Evolutionary conservation across 2,329 filamentous ascomycete genomes (phyloP), one percentile per base, ranked within the genome.

Genomic region (Albifimbria verrucaria): DNA sequence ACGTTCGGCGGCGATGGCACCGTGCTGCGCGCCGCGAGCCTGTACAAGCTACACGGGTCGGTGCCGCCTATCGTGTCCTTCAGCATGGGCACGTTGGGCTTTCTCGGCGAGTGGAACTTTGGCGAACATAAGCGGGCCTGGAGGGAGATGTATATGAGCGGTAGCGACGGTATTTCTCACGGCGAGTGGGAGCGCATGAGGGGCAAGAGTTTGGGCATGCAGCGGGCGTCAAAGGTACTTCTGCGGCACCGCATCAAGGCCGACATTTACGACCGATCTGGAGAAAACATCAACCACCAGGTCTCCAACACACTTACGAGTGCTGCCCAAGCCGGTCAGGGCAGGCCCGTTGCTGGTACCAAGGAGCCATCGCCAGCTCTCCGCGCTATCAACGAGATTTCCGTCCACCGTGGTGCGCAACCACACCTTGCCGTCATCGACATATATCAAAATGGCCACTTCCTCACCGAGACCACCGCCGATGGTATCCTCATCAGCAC

Each of bases 61-160:
- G 93, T 99, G 0, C 94, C 94, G 0, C 94, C 94, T 0, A 89
- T 99, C 28, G 77, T 99, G 7, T 92, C 90, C 2, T 99, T 99
- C 67, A 96, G 92, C 67, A 97, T 99, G 90, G 94, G 94, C 6
- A 95, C 93, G 0, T 76, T 99, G 1, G 94, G 94, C 0, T 99
- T 99, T 61, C 75, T 99, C 7, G 92, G 93, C 17, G 93, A 97
- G 71, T 99, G 93, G 92, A 95, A 94, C 63, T 97, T 97, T 67
- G 79, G 80, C 7, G 92, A 97, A 63, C 90, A 95, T 74, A 96
- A 96, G 72, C 82, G 90, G 48, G 94, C 94, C 0, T 96, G 95
- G 75, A 79, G 91, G 48, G 90, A 97, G 67, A 90, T 94, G 50
- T 97, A 95, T 73, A 95, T 96, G 89, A 83, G 80, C 62, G 82